Base-by-base conservation (phyloP, 306 rosid species). In the Lathyrus sativus region DNA sequence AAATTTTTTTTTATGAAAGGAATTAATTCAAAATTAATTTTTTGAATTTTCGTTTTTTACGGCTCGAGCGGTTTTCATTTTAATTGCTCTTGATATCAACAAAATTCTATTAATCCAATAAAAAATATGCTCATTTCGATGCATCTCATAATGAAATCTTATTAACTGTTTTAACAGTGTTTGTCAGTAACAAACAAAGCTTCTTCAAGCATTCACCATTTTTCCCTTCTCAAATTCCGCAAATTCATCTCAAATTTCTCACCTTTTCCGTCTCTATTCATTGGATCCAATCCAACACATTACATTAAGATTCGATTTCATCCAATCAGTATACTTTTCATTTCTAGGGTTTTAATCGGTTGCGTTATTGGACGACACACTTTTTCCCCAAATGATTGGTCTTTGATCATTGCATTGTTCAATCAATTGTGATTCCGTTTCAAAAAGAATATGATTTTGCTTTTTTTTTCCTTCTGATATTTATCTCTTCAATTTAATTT, bases 281-380 rank as follows among this genome's bases (percentile, higher is more conserved):
- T 50, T 49, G 12, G 70, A 39, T 71, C 78, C 66, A 44, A 18
- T 71, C 78, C 66, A 44, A 18, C 6, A 14, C 45, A 43, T 42
- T 56, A 37, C 29, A n/a, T 9, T 10, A 26, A 67, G 55, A 50
- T 67, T 72, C 46, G 14, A 72, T 78, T 62, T 67, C 59, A 1
- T 5, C 24, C 15, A 38, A 72, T 58, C 58, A 38, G 2, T 39
- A 41, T 45, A 33, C 4, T 72, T 72, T 9, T 48, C 19, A 9
- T 19, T 17, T 54, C 37, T 78, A 72, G 79, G 83, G 83, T 82
- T 82, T 63, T 26, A 67, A 37, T 55, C 22, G 15, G 49, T 74
- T 79, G 44, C 17, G 55, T 3, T 15, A 28, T 70, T 64, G 26
- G 69, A 13, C 14, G 70, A 49, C 62, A 10, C 74, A 64, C 60